Percentiles rank a stretch among this genome's conserved stretches.
Evolutionary conservation across 257 asterid genomes (phyloP).

Genomic region (Forsythia viridissima): DNA sequence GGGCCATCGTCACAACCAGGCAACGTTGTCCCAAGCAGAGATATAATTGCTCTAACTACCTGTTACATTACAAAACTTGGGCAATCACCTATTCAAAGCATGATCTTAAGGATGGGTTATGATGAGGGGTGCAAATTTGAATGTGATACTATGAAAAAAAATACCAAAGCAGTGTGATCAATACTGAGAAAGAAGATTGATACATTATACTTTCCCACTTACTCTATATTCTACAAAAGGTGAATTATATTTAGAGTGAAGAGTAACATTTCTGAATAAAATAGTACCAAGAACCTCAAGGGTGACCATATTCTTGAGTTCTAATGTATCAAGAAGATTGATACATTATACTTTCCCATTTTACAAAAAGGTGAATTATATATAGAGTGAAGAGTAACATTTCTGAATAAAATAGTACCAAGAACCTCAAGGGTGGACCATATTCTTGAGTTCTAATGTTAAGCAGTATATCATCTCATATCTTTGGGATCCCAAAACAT

Average conservation of each 20-base stretch:
- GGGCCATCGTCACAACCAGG: slow-evolving; percentile 84
- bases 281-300: not conserved
- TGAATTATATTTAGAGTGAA: not conserved
- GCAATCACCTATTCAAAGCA: slow-evolving; percentile 30
- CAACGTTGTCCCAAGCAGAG: slow-evolving; percentile 80
- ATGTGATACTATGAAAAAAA: slow-evolving; percentile 5
- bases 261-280: not conserved
- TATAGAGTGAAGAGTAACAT: not conserved
- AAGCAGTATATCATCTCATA: not conserved
- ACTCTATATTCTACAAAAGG: not conserved
- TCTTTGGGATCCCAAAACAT: not conserved
- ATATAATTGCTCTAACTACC: slow-evolving; percentile 83
- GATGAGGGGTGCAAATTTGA: slow-evolving; percentile 21
- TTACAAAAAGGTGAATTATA: not conserved
- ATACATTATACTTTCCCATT: not conserved
- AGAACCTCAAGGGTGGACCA: not conserved
- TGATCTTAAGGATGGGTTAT: slow-evolving; percentile 19
- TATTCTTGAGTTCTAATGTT: not conserved
- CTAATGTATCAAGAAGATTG: not conserved
- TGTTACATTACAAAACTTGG: slow-evolving; percentile 34
- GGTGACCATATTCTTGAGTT: not conserved
- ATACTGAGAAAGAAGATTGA: not conserved
- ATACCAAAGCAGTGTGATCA: slow-evolving; percentile 1
- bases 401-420: not conserved
- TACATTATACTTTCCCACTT: slow-evolving; percentile 3